A percentile compares a stretch with the other conserved stretches of the same genome.
Evolutionary conservation across 345 rosid genomes (phyloP).

Genomic region (Eucalyptus pauciflora): DNA sequence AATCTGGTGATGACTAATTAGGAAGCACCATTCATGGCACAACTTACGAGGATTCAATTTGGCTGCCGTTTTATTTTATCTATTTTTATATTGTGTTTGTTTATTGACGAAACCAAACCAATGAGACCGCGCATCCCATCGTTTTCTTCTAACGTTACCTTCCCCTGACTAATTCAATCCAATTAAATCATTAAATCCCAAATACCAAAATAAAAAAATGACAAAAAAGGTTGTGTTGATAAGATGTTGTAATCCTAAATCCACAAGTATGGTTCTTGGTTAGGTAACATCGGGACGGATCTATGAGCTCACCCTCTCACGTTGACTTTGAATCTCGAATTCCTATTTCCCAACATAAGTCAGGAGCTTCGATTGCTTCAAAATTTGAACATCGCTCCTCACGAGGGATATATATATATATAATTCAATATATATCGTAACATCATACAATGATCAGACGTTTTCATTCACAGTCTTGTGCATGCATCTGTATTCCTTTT

Average conservation of each 20-base stretch:
- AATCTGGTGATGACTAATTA: neutral
- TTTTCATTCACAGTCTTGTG: neutral
- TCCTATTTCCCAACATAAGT: neutral
- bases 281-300: neutral
- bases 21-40: neutral
- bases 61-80: neutral
- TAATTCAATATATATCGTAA: neutral
- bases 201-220: neutral
- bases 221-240: neutral
- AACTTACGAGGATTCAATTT: neutral
- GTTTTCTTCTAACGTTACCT: neutral
- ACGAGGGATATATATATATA: too few species aligned
- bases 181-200: neutral
- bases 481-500: rapidly evolving
- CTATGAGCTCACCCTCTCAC: neutral
- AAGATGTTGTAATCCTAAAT: neutral
- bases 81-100: neutral
- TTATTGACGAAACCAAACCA: neutral
- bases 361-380: neutral
- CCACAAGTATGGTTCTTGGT: neutral
- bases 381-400: neutral
- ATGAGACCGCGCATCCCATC: neutral
- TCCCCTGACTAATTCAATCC: neutral
- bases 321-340: neutral
- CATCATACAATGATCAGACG: too few species aligned